Evolutionary conservation across 2,329 filamentous ascomycete species (phyloP).

Genomic region (Calycina herbarum): DNA sequence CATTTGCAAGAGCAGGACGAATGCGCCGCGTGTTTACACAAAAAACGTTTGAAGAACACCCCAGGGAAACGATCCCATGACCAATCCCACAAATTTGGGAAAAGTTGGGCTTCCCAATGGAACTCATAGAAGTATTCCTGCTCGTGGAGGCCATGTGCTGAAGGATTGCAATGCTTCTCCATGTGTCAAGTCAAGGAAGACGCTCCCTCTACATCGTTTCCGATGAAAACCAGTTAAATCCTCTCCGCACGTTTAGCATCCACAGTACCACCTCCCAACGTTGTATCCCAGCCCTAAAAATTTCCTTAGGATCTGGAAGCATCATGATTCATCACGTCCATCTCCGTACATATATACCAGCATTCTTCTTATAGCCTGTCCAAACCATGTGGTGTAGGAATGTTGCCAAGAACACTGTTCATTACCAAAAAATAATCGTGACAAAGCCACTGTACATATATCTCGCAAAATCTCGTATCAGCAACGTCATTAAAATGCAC

Average conservation of each 20-base stretch:
- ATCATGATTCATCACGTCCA: not conserved
- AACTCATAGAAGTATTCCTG: not conserved
- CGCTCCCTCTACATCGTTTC: not conserved
- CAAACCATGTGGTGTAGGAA: not conserved
- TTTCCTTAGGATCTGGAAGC: not conserved
- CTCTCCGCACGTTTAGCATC: not conserved
- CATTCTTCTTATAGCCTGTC: not conserved
- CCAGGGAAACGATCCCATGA: not conserved
- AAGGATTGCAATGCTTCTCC: not conserved
- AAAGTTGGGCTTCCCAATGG: not conserved
- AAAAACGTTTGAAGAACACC: not conserved
- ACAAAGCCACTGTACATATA: not conserved
- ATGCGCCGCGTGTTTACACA: not conserved
- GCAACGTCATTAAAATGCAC: not conserved
- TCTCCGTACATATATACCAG: not conserved
- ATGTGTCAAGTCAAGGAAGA: slow-evolving; percentile 2
- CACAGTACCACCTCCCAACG: not conserved
- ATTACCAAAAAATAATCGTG: not conserved
- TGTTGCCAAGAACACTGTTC: not conserved
- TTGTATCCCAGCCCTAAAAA: not conserved
- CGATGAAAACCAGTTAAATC: not conserved
- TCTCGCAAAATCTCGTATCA: not conserved
- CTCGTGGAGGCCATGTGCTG: slow-evolving; percentile 1
- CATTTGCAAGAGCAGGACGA: not conserved
- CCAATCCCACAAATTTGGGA: not conserved